Percentiles rank a stretch among this genome's conserved stretches.
phyloP scores from a whole-genome alignment of 345 rosid genomes.

The Diplotaxis tenuifolia region DNA sequence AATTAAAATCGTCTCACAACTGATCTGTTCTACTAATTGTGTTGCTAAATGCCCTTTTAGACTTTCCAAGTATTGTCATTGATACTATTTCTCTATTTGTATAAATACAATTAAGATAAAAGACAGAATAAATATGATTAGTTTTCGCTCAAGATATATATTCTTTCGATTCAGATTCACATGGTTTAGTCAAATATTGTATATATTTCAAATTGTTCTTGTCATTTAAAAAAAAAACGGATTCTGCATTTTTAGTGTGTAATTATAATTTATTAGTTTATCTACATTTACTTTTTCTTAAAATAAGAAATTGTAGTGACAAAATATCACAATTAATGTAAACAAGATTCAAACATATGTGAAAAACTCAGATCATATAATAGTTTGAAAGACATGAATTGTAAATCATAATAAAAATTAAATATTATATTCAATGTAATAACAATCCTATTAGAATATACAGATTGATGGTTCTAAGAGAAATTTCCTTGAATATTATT shows the following conservation, averaged over 20 bases:
- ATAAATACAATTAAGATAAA: neutral
- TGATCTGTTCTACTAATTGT: neutral
- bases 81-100: neutral
- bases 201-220: neutral
- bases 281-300: neutral
- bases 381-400: neutral
- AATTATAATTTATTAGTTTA: neutral
- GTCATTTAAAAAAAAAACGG: neutral
- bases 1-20: neutral
- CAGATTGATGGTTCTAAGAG: neutral
- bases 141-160: neutral
- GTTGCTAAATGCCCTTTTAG: slow-evolving; percentile 10
- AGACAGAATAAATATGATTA: neutral
- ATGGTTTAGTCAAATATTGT: neutral
- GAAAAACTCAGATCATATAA: neutral
- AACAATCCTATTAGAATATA: neutral
- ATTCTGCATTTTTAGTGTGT: neutral
- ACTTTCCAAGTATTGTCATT: neutral
- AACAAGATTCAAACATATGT: neutral
- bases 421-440: neutral
- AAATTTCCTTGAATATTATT: too few relatives aligned
- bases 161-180: neutral
- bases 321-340: neutral
- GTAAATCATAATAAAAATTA: neutral
- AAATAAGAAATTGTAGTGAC: neutral